These are phyloP conservation scores for Curvularia lunata DNA, from an alignment of 2,329 filamentous ascomycete species.

Conservation along the genomic window DNA sequence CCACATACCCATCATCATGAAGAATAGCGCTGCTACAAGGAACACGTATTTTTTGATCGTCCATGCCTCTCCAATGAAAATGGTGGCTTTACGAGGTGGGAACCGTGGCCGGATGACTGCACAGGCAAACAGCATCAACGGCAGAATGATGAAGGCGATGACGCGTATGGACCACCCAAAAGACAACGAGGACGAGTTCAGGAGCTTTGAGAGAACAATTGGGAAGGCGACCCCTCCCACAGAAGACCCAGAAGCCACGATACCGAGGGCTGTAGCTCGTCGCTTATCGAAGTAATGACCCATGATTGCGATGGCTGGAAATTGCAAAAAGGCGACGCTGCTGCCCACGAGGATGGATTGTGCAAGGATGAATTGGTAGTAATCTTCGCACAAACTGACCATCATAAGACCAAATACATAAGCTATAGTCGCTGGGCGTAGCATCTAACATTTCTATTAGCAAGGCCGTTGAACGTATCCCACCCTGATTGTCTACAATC, in stretches of 20 bases:
- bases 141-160: conserved; percentile 64
- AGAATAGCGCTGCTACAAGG: conserved; percentile 54
- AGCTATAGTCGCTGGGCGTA: conserved; percentile 57
- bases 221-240: conserved; percentile 64
- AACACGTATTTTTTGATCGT: conserved; percentile 44
- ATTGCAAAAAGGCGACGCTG: conserved; percentile 58
- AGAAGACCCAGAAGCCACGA: conserved; percentile 56
- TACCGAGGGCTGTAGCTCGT: conserved; percentile 56
- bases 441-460: conserved; percentile 52
- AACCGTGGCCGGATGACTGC: conserved; percentile 58
- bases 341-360: conserved; percentile 58
- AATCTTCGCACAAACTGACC: conserved; percentile 59
- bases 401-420: conserved; percentile 66
- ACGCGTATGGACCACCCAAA: conserved; percentile 60
- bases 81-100: conserved; percentile 44
- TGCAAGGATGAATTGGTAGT: conserved; percentile 58
- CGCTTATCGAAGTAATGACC: conserved; percentile 58
- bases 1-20: conserved; percentile 68
- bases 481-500: not conserved
- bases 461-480: conserved; percentile 43
- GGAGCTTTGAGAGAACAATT: conserved; percentile 15
- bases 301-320: conserved; percentile 52
- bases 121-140: conserved; percentile 59
- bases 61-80: conserved; percentile 37
- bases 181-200: conserved; percentile 59